These are phyloP conservation scores for Coemansia sp. DNA, from an alignment of 192 early-diverging fungal species.

Conservation along the genomic window DNA sequence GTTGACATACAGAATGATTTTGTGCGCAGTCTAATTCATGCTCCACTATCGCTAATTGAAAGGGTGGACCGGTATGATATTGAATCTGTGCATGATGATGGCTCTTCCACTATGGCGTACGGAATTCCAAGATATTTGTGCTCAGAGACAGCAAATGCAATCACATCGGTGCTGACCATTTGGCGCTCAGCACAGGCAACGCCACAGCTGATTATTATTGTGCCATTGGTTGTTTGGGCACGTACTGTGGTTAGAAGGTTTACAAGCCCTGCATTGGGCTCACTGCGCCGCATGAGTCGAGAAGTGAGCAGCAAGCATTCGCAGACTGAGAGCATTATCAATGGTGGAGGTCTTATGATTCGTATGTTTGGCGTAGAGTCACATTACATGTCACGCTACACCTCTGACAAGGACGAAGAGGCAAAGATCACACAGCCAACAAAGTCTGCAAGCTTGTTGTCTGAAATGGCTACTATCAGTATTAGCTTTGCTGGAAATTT, in stretches of 20 bases:
- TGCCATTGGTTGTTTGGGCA: constrained; percentile 15
- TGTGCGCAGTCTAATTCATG: not conserved
- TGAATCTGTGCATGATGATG: not conserved
- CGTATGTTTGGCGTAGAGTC: constrained; percentile 61
- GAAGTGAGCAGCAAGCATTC: not conserved
- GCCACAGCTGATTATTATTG: constrained; percentile 16
- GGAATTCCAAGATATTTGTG: not conserved
- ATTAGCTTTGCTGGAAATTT: constrained; percentile 51
- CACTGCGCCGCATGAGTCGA: not conserved
- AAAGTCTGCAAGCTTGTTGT: constrained; percentile 58
- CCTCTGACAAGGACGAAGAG: constrained; percentile 60
- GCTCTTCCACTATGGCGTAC: not conserved
- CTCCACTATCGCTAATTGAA: constrained; percentile 5
- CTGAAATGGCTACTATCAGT: constrained; percentile 48
- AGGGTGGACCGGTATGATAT: constrained; percentile 1
- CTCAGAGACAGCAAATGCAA: not conserved
- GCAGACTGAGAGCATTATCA: constrained; percentile 15
- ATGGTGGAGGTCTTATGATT: constrained; percentile 66
- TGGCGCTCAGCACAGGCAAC: not conserved
- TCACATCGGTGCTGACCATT: not conserved
- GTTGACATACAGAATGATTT: not conserved
- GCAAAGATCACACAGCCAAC: constrained; percentile 54
- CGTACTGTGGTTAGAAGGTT: not conserved
- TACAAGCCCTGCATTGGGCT: not conserved
- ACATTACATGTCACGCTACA: constrained; percentile 58